A percentile compares a stretch with the other conserved stretches of the same genome.
These are phyloP conservation scores for Alternaria arborescens DNA, from an alignment of 2,329 filamentous ascomycete genomes.

Conservation along the genomic window DNA sequence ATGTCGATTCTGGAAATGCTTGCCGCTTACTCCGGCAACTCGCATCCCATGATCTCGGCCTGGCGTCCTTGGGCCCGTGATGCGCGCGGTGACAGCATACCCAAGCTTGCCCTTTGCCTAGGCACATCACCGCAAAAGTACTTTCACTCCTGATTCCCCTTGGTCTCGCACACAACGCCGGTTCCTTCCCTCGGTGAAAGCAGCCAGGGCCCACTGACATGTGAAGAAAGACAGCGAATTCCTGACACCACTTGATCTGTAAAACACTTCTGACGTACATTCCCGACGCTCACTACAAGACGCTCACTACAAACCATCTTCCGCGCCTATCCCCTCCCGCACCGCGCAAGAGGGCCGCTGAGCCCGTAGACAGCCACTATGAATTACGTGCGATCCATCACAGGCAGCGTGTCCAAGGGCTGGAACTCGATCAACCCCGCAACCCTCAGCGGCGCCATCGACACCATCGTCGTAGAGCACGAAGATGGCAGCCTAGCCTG, in stretches of 20 bases:
- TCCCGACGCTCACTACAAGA: not conserved
- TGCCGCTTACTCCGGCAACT: slow-evolving; percentile 32
- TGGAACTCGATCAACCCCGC: slow-evolving; percentile 99
- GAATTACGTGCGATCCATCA: slow-evolving; percentile 98
- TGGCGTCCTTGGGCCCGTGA: slow-evolving; percentile 18
- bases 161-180: not conserved
- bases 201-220: slow-evolving; percentile 12
- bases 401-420: slow-evolving; percentile 94
- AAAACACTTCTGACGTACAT: slow-evolving; percentile 12
- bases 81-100: slow-evolving; percentile 21
- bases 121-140: slow-evolving; percentile 9
- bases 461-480: slow-evolving; percentile 97
- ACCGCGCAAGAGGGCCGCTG: slow-evolving; percentile 10
- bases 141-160: not conserved
- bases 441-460: slow-evolving; percentile 95
- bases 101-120: slow-evolving; percentile 5
- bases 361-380: slow-evolving; percentile 61
- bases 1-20: not conserved
- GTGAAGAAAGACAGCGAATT: slow-evolving; percentile 13
- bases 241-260: not conserved
- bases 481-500: slow-evolving; percentile 88
- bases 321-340: not conserved
- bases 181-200: slow-evolving; percentile 1
- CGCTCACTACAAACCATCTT: too few species aligned
- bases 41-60: slow-evolving; percentile 30